A percentile compares a stretch with the other conserved stretches of the same genome.
phyloP scores from a whole-genome alignment of 75 land plant species.

The Cryptomeria japonica region DNA sequence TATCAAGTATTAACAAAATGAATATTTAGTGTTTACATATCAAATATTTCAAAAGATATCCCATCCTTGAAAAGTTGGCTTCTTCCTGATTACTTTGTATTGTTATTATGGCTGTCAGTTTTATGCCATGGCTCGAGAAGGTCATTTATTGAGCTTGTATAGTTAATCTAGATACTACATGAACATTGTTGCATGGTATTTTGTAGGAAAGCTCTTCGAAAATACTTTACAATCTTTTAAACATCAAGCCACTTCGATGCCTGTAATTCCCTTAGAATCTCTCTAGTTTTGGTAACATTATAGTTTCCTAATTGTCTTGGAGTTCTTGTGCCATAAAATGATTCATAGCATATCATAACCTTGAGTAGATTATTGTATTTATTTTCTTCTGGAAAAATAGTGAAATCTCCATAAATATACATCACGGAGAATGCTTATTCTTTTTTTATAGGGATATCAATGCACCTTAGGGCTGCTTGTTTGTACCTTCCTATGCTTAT shows the following conservation, averaged over 20 bases:
- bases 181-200: background rate
- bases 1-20: background rate
- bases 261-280: background rate
- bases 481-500: background rate
- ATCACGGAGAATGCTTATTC: background rate
- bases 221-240: background rate
- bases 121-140: background rate
- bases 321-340: background rate
- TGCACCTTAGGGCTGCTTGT: background rate
- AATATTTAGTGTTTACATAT: background rate
- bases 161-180: background rate
- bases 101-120: background rate
- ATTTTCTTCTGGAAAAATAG: background rate
- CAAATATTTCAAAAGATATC: background rate
- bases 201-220: background rate
- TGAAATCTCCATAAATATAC: background rate
- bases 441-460: background rate
- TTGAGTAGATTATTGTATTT: background rate
- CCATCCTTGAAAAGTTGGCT: background rate
- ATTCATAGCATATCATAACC: background rate
- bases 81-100: background rate
- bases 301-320: background rate
- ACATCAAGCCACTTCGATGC: background rate
- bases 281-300: background rate
- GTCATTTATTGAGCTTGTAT: background rate